Evolutionary conservation across 2,329 filamentous ascomycete genomes (phyloP).

Genomic region (Aureobasidium vineae): DNA sequence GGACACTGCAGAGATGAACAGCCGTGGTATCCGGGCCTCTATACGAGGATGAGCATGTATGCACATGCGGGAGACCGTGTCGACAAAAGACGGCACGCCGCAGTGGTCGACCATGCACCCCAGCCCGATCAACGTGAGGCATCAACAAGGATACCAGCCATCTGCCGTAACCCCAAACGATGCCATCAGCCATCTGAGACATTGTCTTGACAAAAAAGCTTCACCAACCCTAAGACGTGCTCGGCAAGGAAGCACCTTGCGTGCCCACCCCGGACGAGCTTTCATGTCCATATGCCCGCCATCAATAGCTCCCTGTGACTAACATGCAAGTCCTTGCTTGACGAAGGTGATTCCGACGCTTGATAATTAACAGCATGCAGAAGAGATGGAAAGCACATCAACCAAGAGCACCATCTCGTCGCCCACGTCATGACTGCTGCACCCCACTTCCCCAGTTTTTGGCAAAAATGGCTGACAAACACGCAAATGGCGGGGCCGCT

Average conservation of each 20-base stretch:
- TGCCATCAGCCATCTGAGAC: slow-evolving; percentile 13
- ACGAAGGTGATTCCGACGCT: not conserved
- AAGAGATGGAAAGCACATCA: not conserved
- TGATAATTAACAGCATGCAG: not conserved
- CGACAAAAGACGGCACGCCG: not conserved
- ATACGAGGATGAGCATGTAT: not conserved
- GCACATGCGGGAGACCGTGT: not conserved
- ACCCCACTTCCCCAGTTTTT: slow-evolving; percentile 21
- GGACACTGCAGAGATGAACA: not conserved
- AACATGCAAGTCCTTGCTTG: slow-evolving; percentile 1
- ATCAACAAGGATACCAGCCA: not conserved
- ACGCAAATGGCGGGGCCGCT: slow-evolving; percentile 9
- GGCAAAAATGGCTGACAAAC: not conserved
- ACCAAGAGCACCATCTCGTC: not conserved
- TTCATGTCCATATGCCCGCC: not conserved
- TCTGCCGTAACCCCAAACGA: not conserved
- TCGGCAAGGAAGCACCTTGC: not conserved
- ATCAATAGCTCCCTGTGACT: not conserved
- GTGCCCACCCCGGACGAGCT: not conserved
- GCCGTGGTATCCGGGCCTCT: not conserved
- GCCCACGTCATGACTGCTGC: slow-evolving; percentile 3
- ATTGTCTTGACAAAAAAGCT: not conserved
- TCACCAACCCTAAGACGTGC: not conserved
- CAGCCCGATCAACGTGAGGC: not conserved
- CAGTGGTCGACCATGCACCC: not conserved